A percentile compares a stretch with the other conserved stretches of the same genome.
Evolutionary conservation across 495 filamentous ascomycete species (phyloP).

Genomic region (Cercophora newfieldiana): DNA sequence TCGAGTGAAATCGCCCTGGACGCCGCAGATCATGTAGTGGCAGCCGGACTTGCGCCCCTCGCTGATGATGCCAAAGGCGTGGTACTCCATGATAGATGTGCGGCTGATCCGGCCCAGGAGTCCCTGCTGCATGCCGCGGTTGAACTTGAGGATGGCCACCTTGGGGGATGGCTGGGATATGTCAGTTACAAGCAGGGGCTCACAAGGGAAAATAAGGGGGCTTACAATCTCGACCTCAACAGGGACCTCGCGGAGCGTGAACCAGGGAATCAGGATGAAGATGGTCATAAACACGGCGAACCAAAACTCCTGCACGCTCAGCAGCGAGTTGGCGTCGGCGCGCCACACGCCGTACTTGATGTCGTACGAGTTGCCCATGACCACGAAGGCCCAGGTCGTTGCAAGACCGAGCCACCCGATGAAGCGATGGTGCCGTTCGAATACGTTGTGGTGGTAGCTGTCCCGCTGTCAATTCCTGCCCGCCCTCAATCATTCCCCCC

Average conservation of each 20-base stretch:
- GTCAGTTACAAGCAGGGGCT: slow-evolving; percentile 9
- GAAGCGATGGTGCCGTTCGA: slow-evolving; percentile 47
- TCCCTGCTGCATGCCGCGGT: slow-evolving; percentile 49
- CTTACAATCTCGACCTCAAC: slow-evolving; percentile 46
- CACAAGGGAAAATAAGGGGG: not conserved
- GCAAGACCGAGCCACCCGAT: slow-evolving; percentile 47
- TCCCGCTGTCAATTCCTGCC: not conserved
- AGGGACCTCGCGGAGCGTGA: slow-evolving; percentile 45
- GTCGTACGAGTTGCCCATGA: slow-evolving; percentile 43
- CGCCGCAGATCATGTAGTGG: slow-evolving; percentile 50
- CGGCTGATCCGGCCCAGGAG: slow-evolving; percentile 47
- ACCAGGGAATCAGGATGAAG: slow-evolving; percentile 46
- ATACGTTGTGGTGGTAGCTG: slow-evolving; percentile 42
- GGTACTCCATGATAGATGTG: slow-evolving; percentile 50
- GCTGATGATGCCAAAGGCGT: slow-evolving; percentile 49
- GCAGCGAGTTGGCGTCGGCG: slow-evolving; percentile 35
- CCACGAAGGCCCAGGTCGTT: slow-evolving; percentile 45
- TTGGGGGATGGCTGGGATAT: slow-evolving; percentile 39
- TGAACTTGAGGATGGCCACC: slow-evolving; percentile 43
- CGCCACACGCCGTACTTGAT: slow-evolving; percentile 39
- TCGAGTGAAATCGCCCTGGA: slow-evolving; percentile 48
- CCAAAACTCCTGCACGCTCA: slow-evolving; percentile 47
- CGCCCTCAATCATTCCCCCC: not conserved
- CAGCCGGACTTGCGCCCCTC: slow-evolving; percentile 39
- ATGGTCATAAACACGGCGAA: slow-evolving; percentile 49